phyloP scores from a whole-genome alignment of 371 early-diverging fungal genomes.

The Nematocida ironsii region DNA sequence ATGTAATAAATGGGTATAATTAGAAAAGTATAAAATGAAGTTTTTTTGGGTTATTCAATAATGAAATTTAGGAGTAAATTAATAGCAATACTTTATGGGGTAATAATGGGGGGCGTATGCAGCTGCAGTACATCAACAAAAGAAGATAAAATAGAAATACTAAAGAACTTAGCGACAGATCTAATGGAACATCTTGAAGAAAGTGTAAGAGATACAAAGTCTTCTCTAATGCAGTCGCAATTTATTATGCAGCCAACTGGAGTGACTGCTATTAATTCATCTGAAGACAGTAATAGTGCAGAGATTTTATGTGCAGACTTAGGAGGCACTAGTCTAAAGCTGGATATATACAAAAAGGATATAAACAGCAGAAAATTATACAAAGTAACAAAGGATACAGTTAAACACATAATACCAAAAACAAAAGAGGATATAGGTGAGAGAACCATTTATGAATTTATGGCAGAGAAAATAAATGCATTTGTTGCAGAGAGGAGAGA shows the following conservation, averaged over 20 bases:
- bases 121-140: conserved; percentile 14
- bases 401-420: conserved; percentile 23
- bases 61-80: not conserved
- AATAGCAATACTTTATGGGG: not conserved
- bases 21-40: too few species aligned
- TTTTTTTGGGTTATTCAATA: too few species aligned
- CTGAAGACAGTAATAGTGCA: not conserved
- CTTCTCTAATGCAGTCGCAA: conserved; percentile 26
- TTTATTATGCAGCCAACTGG: conserved; percentile 4
- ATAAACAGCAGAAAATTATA: not conserved
- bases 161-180: not conserved
- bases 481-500: not conserved
- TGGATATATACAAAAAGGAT: conserved; percentile 4
- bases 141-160: conserved; percentile 6
- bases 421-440: not conserved
- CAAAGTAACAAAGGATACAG: not conserved
- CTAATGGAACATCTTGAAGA: not conserved
- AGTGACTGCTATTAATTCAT: not conserved
- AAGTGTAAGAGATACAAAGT: not conserved
- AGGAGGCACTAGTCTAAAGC: conserved; percentile 47
- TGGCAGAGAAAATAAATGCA: conserved; percentile 30
- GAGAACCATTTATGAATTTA: conserved; percentile 48
- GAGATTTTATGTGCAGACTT: conserved; percentile 48
- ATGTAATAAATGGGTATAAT: too few species aligned
- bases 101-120: conserved; percentile 36